These are phyloP conservation scores for Allium fistulosum DNA, from an alignment of 106 monocot genomes.

Conservation along the genomic window DNA sequence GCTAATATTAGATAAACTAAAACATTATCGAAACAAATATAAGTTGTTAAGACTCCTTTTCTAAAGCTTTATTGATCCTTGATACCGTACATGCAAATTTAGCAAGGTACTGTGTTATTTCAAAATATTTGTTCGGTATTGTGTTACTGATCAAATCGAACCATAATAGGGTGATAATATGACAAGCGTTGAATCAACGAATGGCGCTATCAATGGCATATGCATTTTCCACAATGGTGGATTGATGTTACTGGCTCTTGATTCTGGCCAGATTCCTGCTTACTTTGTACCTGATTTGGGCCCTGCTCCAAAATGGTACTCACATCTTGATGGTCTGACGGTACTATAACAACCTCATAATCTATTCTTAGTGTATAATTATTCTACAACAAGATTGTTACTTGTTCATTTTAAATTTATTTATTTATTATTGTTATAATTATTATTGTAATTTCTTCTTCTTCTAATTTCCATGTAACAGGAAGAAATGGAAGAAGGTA, in stretches of 20 bases:
- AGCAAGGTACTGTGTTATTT: too few relatives aligned
- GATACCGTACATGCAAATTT: too few relatives aligned
- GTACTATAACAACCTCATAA: slow-evolving; percentile 19
- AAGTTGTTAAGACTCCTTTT: too few relatives aligned
- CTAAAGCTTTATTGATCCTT: too few relatives aligned
- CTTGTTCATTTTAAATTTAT: too few relatives aligned
- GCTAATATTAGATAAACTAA: too few relatives aligned
- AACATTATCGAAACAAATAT: too few relatives aligned
- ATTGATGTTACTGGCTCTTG: slow-evolving; percentile 78
- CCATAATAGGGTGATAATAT: slow-evolving; percentile 60
- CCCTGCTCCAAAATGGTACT: slow-evolving; percentile 92
- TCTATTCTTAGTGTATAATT: not conserved
- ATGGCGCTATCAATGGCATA: slow-evolving; percentile 72
- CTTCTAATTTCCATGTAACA: slow-evolving; percentile 10
- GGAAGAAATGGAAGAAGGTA: slow-evolving; percentile 91
- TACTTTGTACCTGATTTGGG: slow-evolving; percentile 86
- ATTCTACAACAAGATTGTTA: too few relatives aligned
- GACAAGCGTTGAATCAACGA: slow-evolving; percentile 73
- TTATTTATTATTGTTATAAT: too few relatives aligned
- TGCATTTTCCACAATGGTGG: slow-evolving; percentile 78
- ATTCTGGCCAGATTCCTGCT: slow-evolving; percentile 76
- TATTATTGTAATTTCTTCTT: too few relatives aligned
- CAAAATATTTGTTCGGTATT: too few relatives aligned
- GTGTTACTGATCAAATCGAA: too few relatives aligned
- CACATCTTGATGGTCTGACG: slow-evolving; percentile 74